Conservation (phyloP, 345 rosid species). For the Stellera chamaejasme region DNA sequence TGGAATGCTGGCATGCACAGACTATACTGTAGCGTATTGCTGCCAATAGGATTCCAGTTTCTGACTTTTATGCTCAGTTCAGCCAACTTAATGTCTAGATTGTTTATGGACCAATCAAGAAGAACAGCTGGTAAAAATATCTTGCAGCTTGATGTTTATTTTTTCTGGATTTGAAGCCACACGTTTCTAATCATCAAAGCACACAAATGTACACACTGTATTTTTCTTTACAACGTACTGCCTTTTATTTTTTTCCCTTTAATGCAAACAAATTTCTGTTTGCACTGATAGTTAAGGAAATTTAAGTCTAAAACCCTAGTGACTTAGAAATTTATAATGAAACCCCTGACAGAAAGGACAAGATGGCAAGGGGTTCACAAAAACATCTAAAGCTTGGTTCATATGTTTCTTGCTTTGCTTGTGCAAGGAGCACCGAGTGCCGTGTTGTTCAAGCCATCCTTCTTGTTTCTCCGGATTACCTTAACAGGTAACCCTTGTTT, state of each 20-base stretch:
- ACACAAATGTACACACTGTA: neutral
- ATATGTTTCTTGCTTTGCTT: too few relatives aligned
- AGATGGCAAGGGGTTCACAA: neutral
- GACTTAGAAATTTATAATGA: slow-evolving; percentile 4
- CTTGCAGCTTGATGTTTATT: slow-evolving; percentile 20
- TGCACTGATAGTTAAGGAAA: neutral
- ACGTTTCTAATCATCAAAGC: slow-evolving; percentile 25
- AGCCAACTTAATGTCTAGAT: slow-evolving; percentile 1
- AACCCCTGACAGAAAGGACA: neutral
- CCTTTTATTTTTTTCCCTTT: neutral
- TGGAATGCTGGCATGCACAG: slow-evolving; percentile 23
- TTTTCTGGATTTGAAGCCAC: slow-evolving; percentile 21
- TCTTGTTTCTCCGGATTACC: slow-evolving; percentile 27
- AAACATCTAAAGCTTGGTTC: too few relatives aligned
- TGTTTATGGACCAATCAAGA: slow-evolving; percentile 13
- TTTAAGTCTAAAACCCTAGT: neutral
- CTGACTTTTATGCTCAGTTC: neutral
- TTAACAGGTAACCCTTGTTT: slow-evolving; percentile 71
- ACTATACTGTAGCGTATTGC: slow-evolving; percentile 15
- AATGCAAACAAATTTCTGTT: slow-evolving; percentile 1
- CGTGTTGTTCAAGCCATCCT: slow-evolving; percentile 4
- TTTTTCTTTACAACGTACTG: neutral
- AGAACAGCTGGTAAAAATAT: slow-evolving; percentile 14
- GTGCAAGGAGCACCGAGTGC: too few relatives aligned
- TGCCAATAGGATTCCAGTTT: too few relatives aligned